Evolutionary conservation across 495 filamentous ascomycete species (phyloP).

Genomic region (Staphylotrichum longicolle): DNA sequence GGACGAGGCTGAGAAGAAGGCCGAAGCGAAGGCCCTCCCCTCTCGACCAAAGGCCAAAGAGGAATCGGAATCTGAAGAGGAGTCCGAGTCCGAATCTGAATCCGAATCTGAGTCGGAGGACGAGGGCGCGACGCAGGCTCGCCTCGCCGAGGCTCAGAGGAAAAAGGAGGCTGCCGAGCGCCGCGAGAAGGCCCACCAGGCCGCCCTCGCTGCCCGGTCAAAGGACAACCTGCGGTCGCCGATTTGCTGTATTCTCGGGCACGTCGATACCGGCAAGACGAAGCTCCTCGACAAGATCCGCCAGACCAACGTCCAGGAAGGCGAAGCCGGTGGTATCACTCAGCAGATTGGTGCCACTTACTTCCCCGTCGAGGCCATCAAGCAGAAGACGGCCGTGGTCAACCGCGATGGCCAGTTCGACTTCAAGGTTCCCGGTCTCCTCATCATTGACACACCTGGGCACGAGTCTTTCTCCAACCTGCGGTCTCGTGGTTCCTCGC

Average conservation of each 20-base stretch:
- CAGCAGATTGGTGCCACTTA: constrained; percentile 99
- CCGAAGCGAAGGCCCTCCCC: constrained; percentile 33
- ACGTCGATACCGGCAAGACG: constrained; percentile 99
- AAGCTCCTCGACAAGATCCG: constrained; percentile 98
- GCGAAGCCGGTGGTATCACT: constrained; percentile 99
- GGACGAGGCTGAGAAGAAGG: constrained; percentile 59
- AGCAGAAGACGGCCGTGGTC: constrained; percentile 87
- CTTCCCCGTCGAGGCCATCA: constrained; percentile 93
- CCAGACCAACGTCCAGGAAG: constrained; percentile 98
- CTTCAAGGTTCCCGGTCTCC: constrained; percentile 95
- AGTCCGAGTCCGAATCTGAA: constrained; percentile 33
- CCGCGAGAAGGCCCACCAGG: constrained; percentile 83
- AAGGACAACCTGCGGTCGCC: constrained; percentile 94
- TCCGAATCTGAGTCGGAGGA: constrained; percentile 59
- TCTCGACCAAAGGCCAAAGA: constrained; percentile 33
- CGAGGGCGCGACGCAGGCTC: constrained; percentile 65
- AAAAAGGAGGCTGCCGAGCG: constrained; percentile 92
- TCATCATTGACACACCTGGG: constrained; percentile 98
- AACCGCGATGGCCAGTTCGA: constrained; percentile 89
- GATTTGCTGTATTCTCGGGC: constrained; percentile 99
- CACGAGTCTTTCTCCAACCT: constrained; percentile 99
- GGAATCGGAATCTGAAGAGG: constrained; percentile 25
- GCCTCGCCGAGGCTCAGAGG: constrained; percentile 64
- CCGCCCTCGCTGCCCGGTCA: constrained; percentile 85
- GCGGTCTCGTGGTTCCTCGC: constrained; percentile 89